These are phyloP conservation scores for Pythium aristosporum DNA, from an alignment of 352 stramenopile species.

Conservation along the genomic window DNA sequence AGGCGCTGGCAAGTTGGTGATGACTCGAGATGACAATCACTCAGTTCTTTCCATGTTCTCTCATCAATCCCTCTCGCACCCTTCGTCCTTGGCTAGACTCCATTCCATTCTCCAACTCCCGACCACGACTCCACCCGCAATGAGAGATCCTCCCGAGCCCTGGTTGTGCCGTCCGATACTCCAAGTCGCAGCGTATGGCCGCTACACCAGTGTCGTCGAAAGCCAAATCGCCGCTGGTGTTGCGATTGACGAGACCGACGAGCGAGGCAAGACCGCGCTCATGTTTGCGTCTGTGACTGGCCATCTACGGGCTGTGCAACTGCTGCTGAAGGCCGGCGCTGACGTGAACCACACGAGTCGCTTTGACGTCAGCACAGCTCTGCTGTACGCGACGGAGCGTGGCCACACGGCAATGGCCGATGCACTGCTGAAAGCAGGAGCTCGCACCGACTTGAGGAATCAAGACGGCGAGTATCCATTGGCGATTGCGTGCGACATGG, in stretches of 20 bases:
- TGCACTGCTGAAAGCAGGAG: not conserved
- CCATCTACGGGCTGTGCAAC: not conserved
- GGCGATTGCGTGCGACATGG: not conserved
- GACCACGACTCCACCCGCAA: no score
- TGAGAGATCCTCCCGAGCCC: no score
- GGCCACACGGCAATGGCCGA: not conserved
- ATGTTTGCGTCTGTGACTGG: not conserved
- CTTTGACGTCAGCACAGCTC: not conserved
- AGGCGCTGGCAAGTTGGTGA: no score
- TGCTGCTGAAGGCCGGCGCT: not conserved
- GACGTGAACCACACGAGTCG: not conserved
- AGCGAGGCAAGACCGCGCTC: not conserved
- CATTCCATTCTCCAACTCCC: no score
- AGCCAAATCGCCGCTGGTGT: not conserved
- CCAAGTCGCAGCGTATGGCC: not conserved
- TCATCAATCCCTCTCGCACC: no score
- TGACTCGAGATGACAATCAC: no score
- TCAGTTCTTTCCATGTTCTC: no score
- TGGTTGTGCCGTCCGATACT: not conserved
- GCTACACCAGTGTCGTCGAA: not conserved
- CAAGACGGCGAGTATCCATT: not conserved
- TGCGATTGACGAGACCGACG: not conserved
- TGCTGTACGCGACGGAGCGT: not conserved
- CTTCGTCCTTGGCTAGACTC: no score
- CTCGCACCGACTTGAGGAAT: not conserved